Conservation (phyloP, 768 basidiomycete genomes). For the Psilocybe azurescens region DNA sequence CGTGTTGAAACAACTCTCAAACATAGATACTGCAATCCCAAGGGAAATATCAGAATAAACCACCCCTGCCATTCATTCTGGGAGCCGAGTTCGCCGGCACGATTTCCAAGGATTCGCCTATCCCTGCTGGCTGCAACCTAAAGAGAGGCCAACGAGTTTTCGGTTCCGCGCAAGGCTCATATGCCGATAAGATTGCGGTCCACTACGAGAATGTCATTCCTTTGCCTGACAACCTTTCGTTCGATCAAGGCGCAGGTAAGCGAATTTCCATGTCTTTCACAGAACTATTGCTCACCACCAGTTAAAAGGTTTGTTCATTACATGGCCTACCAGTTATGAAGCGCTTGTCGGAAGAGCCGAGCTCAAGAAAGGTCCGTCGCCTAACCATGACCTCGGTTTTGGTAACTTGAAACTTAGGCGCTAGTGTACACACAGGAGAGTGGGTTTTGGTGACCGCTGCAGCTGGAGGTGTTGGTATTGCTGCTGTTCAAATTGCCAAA, state of each 20-base stretch:
- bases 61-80: conserved; percentile 83
- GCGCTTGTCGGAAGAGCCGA: conserved; percentile 86
- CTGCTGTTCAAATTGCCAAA: conserved; percentile 93
- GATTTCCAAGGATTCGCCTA: conserved; percentile 70
- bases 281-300: neutral
- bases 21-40: conserved; percentile 81
- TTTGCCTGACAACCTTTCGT: conserved; percentile 78
- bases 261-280: conserved; percentile 6
- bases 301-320: conserved; percentile 73
- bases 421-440: conserved; percentile 63
- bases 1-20: conserved; percentile 10
- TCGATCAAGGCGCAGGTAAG: conserved; percentile 85
- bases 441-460: conserved; percentile 93
- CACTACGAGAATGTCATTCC: conserved; percentile 56
- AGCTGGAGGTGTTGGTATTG: conserved; percentile 95
- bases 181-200: conserved; percentile 75
- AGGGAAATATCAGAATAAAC: conserved; percentile 89
- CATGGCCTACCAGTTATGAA: conserved; percentile 94
- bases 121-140: conserved; percentile 80
- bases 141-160: conserved; percentile 89
- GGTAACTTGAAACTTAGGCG: neutral
- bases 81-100: conserved; percentile 88
- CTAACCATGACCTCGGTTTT: conserved; percentile 12
- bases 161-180: conserved; percentile 80
- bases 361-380: conserved; percentile 64